Conservation (phyloP, 179 eudicot genomes). For the Beta lomatogona region DNA sequence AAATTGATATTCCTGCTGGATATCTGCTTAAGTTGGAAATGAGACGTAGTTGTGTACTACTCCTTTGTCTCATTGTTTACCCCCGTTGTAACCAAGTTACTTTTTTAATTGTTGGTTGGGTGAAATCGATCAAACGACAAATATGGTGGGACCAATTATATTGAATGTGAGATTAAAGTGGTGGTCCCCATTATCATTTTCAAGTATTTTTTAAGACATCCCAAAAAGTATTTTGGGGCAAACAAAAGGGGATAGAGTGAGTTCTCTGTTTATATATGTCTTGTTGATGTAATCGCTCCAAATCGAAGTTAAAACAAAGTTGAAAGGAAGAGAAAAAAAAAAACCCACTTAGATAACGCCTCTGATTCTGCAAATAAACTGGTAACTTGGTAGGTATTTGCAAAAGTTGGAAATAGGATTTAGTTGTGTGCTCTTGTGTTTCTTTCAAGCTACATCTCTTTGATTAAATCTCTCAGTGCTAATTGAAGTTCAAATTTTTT, state of each 20-base stretch:
- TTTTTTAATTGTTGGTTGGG: too few relatives aligned
- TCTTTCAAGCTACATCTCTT: not conserved
- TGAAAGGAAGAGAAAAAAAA: too few relatives aligned
- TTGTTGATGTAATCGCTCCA: not conserved
- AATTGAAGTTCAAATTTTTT: not conserved
- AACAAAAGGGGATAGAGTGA: too few relatives aligned
- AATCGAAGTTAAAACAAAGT: not conserved
- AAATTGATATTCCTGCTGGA: not conserved
- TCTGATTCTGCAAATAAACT: slow-evolving; percentile 1
- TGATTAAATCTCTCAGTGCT: not conserved
- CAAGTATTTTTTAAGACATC: too few relatives aligned
- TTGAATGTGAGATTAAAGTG: too few relatives aligned
- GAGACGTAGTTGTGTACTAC: not conserved
- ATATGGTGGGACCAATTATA: too few relatives aligned
- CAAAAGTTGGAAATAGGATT: not conserved
- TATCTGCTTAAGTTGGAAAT: not conserved
- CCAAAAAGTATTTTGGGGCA: too few relatives aligned
- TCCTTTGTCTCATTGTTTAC: not conserved
- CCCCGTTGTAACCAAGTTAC: too few relatives aligned
- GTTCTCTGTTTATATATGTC: not conserved
- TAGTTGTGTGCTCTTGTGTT: not conserved
- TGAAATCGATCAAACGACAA: too few relatives aligned
- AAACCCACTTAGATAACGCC: not conserved
- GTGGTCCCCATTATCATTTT: too few relatives aligned
- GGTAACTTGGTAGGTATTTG: not conserved